A percentile compares a stretch with the other conserved stretches of the same genome.
Conservation (phyloP, 1,284 basidiomycete species). For the Bjerkandera adusta region DNA sequence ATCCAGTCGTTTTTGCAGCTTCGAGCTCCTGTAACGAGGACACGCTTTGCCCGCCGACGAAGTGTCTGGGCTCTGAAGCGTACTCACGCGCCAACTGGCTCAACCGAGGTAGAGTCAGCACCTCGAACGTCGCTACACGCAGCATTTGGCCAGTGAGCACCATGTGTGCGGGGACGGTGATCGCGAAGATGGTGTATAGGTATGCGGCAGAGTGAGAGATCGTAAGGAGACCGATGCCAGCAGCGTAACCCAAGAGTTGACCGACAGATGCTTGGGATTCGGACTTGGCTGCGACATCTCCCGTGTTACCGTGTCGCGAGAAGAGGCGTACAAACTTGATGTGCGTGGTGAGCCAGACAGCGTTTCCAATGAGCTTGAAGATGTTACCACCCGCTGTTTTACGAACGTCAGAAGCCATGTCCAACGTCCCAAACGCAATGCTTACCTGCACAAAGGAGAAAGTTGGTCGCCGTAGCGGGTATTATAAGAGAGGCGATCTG, state of each 20-base stretch:
- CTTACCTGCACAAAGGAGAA: conserved; percentile 30
- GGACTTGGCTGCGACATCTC: conserved; percentile 32
- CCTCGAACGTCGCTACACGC: conserved; percentile 29
- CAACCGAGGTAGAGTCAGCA: conserved; percentile 28
- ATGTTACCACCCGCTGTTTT: conserved; percentile 29
- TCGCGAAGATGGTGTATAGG: conserved; percentile 29
- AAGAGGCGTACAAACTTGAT: conserved; percentile 34
- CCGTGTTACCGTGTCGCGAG: conserved; percentile 29
- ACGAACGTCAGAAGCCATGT: too few relatives aligned
- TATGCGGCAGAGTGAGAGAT: conserved; percentile 30
- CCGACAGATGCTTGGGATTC: conserved; percentile 32
- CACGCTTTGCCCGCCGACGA: conserved; percentile 13
- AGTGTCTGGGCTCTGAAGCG: conserved; percentile 10
- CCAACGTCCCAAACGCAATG: background rate
- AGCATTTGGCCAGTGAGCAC: conserved; percentile 28
- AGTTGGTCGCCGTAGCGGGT: conserved; percentile 24
- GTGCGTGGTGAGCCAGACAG: conserved; percentile 33
- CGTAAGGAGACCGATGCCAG: conserved; percentile 28
- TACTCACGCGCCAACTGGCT: conserved; percentile 24
- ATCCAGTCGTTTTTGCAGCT: conserved; percentile 18
- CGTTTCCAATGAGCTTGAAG: conserved; percentile 30
- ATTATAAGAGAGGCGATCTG: conserved; percentile 30
- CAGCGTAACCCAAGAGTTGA: conserved; percentile 29
- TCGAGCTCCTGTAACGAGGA: conserved; percentile 24
- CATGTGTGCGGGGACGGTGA: conserved; percentile 27